These are phyloP conservation scores for Ophiostoma fasciatum DNA, from an alignment of 2,329 filamentous ascomycete species.

Conservation along the genomic window DNA sequence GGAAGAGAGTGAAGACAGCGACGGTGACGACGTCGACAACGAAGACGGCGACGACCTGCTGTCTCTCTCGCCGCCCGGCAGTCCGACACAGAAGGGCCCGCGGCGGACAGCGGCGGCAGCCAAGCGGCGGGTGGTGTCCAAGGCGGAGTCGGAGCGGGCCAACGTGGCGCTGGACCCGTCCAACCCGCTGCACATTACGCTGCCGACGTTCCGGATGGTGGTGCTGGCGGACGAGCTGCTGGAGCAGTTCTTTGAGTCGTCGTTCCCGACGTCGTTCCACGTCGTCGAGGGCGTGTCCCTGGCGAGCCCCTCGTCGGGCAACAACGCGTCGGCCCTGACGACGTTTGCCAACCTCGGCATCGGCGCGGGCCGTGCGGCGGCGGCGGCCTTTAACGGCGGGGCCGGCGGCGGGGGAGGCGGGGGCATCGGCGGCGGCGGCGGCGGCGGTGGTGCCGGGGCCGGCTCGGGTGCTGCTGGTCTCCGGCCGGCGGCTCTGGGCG, in stretches of 20 bases:
- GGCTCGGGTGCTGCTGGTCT: constrained; percentile 16
- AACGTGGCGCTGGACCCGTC: constrained; percentile 87
- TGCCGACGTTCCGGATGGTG: constrained; percentile 98
- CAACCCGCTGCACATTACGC: constrained; percentile 85
- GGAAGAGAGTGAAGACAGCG: constrained; percentile 30
- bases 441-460: constrained; percentile 20
- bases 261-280: constrained; percentile 85
- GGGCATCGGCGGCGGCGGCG: constrained; percentile 14
- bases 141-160: constrained; percentile 54
- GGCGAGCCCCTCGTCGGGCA: constrained; percentile 23
- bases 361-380: constrained; percentile 25
- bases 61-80: constrained; percentile 33
- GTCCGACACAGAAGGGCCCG: constrained; percentile 26
- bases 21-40: constrained; percentile 52
- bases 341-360: constrained; percentile 61
- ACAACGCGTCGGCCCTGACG: constrained; percentile 60
- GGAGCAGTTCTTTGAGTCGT: constrained; percentile 94
- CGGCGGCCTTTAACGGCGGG: constrained; percentile 19
- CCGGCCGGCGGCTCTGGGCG: constrained; percentile 19
- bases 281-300: constrained; percentile 48
- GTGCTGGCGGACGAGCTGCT: constrained; percentile 89
- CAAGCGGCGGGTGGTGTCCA: constrained; percentile 28
- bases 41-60: constrained; percentile 38
- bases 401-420: neutral
- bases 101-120: constrained; percentile 14